Conservation (phyloP, 805 yeast species). For the Maudiozyma saulgeensis region DNA sequence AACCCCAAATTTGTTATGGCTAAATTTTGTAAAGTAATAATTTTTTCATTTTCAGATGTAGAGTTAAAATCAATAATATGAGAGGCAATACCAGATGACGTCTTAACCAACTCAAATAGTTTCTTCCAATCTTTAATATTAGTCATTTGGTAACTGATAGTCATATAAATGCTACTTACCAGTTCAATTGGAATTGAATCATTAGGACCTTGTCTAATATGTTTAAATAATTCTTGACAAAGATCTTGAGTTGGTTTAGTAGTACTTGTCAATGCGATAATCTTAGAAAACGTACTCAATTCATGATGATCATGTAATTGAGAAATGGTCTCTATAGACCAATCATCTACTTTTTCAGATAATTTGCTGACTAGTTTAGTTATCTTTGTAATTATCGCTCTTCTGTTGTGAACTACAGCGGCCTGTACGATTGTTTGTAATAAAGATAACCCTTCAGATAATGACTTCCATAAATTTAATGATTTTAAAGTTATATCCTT, state of each 20-base stretch:
- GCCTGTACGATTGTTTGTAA: slow-evolving; percentile 15
- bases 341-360: slow-evolving; percentile 1
- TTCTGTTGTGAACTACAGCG: slow-evolving; percentile 6
- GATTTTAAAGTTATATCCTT: background rate
- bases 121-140: slow-evolving; percentile 49
- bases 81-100: slow-evolving; percentile 36
- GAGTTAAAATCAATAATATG: slow-evolving; percentile 13
- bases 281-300: slow-evolving; percentile 26
- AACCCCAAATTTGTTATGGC: slow-evolving; percentile 47
- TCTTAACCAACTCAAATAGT: slow-evolving; percentile 42
- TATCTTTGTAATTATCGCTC: slow-evolving; percentile 1
- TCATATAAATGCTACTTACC: slow-evolving; percentile 35
- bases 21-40: slow-evolving; percentile 35
- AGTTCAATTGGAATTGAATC: slow-evolving; percentile 44
- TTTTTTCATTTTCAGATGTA: slow-evolving; percentile 20
- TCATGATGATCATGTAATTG: slow-evolving; percentile 24
- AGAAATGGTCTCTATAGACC: background rate
- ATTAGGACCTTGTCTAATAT: slow-evolving; percentile 44
- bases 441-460: slow-evolving; percentile 22
- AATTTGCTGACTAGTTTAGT: background rate
- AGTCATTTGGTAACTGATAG: slow-evolving; percentile 32
- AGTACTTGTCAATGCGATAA: slow-evolving; percentile 15
- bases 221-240: slow-evolving; percentile 37
- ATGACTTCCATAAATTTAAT: slow-evolving; percentile 16
- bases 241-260: slow-evolving; percentile 20